Base-by-base conservation (phyloP, 192 early-diverging fungal genomes). In the Backusella morwellensis region DNA sequence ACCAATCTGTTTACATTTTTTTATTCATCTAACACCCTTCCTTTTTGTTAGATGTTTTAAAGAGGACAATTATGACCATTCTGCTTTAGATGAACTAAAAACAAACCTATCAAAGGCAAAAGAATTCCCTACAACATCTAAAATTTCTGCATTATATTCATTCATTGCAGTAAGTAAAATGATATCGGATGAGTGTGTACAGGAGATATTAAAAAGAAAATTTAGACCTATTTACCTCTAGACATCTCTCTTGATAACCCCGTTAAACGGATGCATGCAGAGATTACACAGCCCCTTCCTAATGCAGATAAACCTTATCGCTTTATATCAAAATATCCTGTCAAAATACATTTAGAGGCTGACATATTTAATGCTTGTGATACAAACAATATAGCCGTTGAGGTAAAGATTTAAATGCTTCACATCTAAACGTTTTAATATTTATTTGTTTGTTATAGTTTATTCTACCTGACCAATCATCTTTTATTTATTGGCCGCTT, bases 61-160 rank as follows among this genome's bases (percentile, higher is more conserved):
- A 3, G 70, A 74, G 34, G 71, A 81, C 42, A 66, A 76, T 23
- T 41, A 68, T 2, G 72, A 81, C 21, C 41, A 77, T 50, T 32
- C 41, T 4, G 44, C 66, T 23, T 63, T 87, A 2, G 69, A 66
- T 34, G 79, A 84, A 68, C 77, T 87, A 7, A 81, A 85, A 23
- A 63, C 73, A 15, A 74, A 79, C 21, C 66, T 87, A 34, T 21
- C 78, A 23, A 70, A 76, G 44, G 86, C 84, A 0, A 82, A 76
- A 35, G 70, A 78, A 8, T 52, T 66, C 14, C 84, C 86, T 4
- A 79, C 81, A 14, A 83, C 79, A 12, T 36, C 56, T 7, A 78
- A 75, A 17, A 71, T 82, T 23, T 54, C 77, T n/a, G 68, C 68
- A 4, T 44, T 82, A 14, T 68, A 78, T 47, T 75, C 81, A n/a